Base-by-base conservation (phyloP, 257 asterid species). In the Phtheirospermum japonicum region DNA sequence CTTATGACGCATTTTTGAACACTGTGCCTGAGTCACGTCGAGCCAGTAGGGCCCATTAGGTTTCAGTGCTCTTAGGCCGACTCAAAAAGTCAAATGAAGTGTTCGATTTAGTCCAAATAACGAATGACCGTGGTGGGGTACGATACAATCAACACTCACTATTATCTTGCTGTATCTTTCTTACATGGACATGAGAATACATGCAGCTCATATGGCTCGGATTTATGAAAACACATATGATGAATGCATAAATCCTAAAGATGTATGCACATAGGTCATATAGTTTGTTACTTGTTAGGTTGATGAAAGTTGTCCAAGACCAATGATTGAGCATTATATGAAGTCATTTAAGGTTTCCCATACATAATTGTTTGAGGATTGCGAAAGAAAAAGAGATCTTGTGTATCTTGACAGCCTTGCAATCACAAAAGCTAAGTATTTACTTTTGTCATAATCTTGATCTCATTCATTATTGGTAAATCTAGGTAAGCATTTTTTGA, bases 401-500 rank as follows among this genome's bases (percentile, higher is more conserved):
- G 49, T 61, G 66, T 62, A 77, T 77, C 81, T 69, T 73, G 31
- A 72, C 78, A 76, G 70, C 72, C 40, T 64, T 28, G 66, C 74
- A 59, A 39, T 31, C 37, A 1, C 10, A 12, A 71, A 72, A 64
- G 70, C 58, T 52, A 70, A 56, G 55, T 60, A 71, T 76, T 56
- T 65, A 65, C 65, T 42, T 61, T 68, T 65, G 73, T 65, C 75
- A 55, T 48, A 32, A 60, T 50, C 33, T 59, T 72, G 68, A 68
- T 76, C 40, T 68, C 31, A 18, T 49, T 6, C 49, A 42, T 13
- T 42, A 13, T 2, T 42, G 17, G 17, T 13, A 42, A 42, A 9
- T 3, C 16, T 12, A 0, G 17, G 4, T 3, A 42, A 11, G 16
- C 16, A 42, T 42, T 37, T 13, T 7, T 9, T 9, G 12, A 8